Base-by-base conservation (phyloP, 805 yeast genomes). In the Yarrowia divulgata region DNA sequence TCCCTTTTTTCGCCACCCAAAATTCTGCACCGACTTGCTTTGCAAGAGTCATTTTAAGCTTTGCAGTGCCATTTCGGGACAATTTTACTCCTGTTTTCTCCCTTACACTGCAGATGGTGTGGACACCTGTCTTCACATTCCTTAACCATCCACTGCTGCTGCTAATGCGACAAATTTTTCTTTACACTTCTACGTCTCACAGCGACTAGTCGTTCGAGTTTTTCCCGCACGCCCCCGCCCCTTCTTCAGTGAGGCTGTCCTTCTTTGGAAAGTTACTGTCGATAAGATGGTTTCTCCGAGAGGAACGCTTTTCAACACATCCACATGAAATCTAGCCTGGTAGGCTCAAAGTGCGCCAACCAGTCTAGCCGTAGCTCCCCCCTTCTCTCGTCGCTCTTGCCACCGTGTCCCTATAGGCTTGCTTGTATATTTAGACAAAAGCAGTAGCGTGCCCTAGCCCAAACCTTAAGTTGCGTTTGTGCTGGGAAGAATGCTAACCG, bases 401-500 rank as follows among this genome's bases (percentile, higher is more conserved):
- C 63, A 57, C 48, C 63, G 63, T 57, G 63, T 23, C 63, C 63
- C 63, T 57, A 57, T 57, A 57, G 63, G 42, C 52, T 60, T 60
- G 66, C 66, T 60, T 43, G 66, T 60, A 60, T 60, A 60, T 45
- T 43, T 43, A 60, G 50, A 43, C 66, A 60, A 60, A 60, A 45
- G 50, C 50, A 45, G 50, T 60, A 43, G 52, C 18, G 46, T 34
- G 40, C 66, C 66, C 66, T 60, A 60, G 42, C 66, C 66, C 66
- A 13, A 60, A 60, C 52, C n/a, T 60, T 3, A 60, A 60, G 34
- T 43, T 60, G 52, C 66, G 52, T 60, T 60, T 60, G 66, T 60
- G 66, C 66, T 60, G 66, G 66, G 66, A 60, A 45, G 66, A 60
- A 60, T 60, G 66, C 66, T 60, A 43, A 60, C 52, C 52, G 66